Percentiles rank a stretch among this genome's conserved stretches.
Conservation (phyloP, 345 rosid genomes). For the Combretum micranthum region DNA sequence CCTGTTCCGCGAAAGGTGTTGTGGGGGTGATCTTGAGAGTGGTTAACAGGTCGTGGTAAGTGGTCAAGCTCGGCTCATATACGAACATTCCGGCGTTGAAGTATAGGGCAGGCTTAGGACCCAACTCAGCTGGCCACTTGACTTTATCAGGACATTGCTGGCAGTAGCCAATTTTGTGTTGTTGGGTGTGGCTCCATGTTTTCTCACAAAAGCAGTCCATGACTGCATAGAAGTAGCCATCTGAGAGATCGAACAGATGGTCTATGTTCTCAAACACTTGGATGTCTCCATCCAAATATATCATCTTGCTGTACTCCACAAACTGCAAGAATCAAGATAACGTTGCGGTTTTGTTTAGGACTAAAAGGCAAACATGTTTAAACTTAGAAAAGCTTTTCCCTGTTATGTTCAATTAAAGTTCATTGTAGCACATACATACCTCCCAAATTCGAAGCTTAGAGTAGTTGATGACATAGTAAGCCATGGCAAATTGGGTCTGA, state of each 20-base stretch:
- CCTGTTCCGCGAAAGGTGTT: conserved; percentile 36
- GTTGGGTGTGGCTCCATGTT: conserved; percentile 26
- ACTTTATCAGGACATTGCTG: too few species aligned
- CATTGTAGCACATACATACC: conserved; percentile 12
- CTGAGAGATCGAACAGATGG: conserved; percentile 18
- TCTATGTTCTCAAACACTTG: conserved; percentile 31
- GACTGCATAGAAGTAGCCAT: conserved; percentile 33
- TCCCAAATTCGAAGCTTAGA: conserved; percentile 40
- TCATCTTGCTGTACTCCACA: too few species aligned
- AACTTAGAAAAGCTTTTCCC: too few species aligned
- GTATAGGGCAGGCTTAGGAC: conserved; percentile 25
- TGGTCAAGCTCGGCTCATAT: conserved; percentile 22
- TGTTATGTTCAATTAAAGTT: too few species aligned
- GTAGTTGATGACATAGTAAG: conserved; percentile 37
- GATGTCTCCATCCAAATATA: too few species aligned
- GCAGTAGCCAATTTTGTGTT: conserved; percentile 25
- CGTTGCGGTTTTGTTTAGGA: too few species aligned
- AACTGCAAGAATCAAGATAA: too few species aligned
- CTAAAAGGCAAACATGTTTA: too few species aligned
- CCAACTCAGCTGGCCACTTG: too few species aligned
- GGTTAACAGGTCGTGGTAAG: conserved; percentile 22
- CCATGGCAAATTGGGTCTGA: conserved; percentile 30
- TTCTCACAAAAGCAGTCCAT: conserved; percentile 48
- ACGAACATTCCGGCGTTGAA: conserved; percentile 39
- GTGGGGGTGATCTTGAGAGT: conserved; percentile 24